Percentiles rank a stretch among this genome's conserved stretches.
Evolutionary conservation across 257 asterid species (phyloP).

Genomic region (Ilex asprella): DNA sequence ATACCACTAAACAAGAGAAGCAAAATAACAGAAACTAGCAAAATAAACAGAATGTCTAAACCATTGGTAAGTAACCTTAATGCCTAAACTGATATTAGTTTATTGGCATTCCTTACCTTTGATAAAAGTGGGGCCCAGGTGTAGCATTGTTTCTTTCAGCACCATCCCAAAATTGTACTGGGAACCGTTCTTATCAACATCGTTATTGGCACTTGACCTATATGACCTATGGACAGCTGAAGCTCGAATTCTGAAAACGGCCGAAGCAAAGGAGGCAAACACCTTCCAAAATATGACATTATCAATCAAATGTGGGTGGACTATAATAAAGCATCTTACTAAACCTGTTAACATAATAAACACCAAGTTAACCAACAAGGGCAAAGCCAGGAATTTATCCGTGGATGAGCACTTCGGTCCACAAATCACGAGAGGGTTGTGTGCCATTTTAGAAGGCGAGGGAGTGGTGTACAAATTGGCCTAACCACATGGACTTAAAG

Average conservation of each 20-base stretch:
- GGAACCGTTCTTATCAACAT: constrained; percentile 37
- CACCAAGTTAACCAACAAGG: too few relatives aligned
- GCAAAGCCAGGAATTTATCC: too few relatives aligned
- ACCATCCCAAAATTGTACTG: constrained; percentile 60
- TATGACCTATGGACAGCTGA: constrained; percentile 27
- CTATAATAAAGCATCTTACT: neutral
- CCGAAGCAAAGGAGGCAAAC: constrained; percentile 65
- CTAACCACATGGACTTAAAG: too few relatives aligned
- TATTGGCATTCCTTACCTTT: constrained; percentile 44
- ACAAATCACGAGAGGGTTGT: too few relatives aligned
- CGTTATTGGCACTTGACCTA: constrained; percentile 32
- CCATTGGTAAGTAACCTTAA: neutral
- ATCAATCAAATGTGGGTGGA: constrained; percentile 25
- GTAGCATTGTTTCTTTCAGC: constrained; percentile 79
- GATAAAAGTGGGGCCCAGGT: constrained; percentile 92
- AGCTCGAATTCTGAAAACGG: constrained; percentile 65
- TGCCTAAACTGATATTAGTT: neutral
- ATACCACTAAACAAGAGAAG: neutral
- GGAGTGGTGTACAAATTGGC: too few relatives aligned
- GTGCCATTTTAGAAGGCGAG: too few relatives aligned
- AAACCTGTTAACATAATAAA: neutral
- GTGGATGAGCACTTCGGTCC: too few relatives aligned
- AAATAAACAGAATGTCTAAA: neutral
- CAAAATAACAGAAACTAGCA: neutral
- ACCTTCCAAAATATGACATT: constrained; percentile 50